A percentile compares a stretch with the other conserved stretches of the same genome.
Evolutionary conservation across 192 early-diverging fungal species (phyloP).

Genomic region (Mortierella claussenii): DNA sequence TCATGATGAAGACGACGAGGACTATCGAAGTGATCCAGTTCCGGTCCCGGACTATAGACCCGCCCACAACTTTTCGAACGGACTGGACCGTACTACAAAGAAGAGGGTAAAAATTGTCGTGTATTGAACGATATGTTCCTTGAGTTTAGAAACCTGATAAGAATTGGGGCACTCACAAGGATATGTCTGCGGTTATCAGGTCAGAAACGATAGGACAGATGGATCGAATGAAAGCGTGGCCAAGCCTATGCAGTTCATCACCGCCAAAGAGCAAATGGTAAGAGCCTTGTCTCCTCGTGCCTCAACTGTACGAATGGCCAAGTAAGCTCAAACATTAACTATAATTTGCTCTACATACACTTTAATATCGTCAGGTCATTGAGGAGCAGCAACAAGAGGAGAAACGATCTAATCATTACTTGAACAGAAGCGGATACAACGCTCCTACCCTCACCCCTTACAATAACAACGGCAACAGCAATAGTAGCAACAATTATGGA

Average conservation of each 20-base stretch:
- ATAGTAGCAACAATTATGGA: not conserved
- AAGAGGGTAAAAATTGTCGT: slow-evolving; percentile 31
- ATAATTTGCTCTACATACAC: not conserved
- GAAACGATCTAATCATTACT: slow-evolving; percentile 20
- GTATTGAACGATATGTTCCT: too few species aligned
- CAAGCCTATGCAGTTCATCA: slow-evolving; percentile 17
- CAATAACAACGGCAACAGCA: slow-evolving; percentile 1
- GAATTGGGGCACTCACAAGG: too few species aligned
- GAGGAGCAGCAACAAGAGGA: slow-evolving; percentile 32
- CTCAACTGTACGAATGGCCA: too few species aligned
- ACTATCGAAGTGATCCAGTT: slow-evolving; percentile 9
- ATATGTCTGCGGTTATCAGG: too few species aligned
- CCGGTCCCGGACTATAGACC: not conserved
- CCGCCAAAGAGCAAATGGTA: slow-evolving; percentile 42
- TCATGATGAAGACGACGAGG: slow-evolving; percentile 24
- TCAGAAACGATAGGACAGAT: not conserved
- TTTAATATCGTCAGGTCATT: slow-evolving; percentile 17
- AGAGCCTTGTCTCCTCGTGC: too few species aligned
- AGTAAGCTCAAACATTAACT: too few species aligned
- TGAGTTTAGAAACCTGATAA: too few species aligned
- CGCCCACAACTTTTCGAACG: slow-evolving; percentile 9
- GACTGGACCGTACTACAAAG: slow-evolving; percentile 19
- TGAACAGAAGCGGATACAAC: slow-evolving; percentile 24
- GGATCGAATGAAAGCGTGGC: not conserved
- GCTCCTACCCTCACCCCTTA: slow-evolving; percentile 6